Evolutionary conservation across 2,329 filamentous ascomycete genomes (phyloP), one percentile per base, ranked within the genome.

Genomic region (Monilinia vaccinii-corymbosi): DNA sequence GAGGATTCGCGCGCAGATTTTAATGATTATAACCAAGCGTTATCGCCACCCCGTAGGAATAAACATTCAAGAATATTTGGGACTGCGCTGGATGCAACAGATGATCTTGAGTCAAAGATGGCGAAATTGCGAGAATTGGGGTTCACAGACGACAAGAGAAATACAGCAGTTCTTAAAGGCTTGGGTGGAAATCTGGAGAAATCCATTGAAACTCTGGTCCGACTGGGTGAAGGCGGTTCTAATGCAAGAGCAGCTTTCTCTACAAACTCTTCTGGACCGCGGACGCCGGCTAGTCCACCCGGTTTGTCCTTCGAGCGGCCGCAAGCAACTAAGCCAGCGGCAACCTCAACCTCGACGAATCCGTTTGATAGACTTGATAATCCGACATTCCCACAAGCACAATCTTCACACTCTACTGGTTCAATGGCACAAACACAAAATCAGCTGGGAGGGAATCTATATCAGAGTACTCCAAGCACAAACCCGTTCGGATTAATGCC

Each of bases 61-160:
- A 91, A 89, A 71, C 78, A 84, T 7, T 88, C 87, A 10, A 81
- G 81, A 63, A 74, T 82, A 10, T 90, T 93, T 71, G 88, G 88
- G 4, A 83, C 85, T 13, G 85, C 82, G 50, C 77, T 94, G 31
- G 78, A 79, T 56, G 74, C 69, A 57, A 31, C 50, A 8, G 79
- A 88, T 65, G 84, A 85, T 61, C 80, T 86, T 58, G 90, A 95
- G 47, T 79, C 81, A 53, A 97, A 97, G 72, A 74, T 97, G 71
- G 78, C 79, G 3, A 85, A 84, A 56, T 76, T 99, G 60, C 83
- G 85, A 59, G 91, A 97, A 60, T 96, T 97, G 91, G 94, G 94
- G 0, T 99, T 99, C 69, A 78, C 77, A 4, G 91, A 99, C 71
- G 85, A 87, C 46, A 89, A 87, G 67, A 84, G 88, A 61, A 97